Evolutionary conservation across 257 asterid genomes (phyloP).

Genomic region (Ballota nigra): DNA sequence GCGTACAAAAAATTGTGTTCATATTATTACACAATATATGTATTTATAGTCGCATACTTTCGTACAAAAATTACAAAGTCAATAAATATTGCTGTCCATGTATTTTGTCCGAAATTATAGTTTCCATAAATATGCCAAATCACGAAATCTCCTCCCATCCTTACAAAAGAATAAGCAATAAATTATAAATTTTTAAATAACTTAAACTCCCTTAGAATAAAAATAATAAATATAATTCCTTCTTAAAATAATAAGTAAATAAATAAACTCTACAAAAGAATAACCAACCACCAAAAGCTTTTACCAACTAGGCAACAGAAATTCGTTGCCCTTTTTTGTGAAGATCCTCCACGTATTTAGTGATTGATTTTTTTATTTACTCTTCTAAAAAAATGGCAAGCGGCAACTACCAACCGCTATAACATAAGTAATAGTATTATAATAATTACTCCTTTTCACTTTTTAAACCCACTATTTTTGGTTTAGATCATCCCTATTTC

Average conservation of each 20-base stretch:
- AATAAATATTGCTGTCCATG: not conserved
- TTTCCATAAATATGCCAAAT: slow-evolving; percentile 13
- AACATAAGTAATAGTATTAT: not conserved
- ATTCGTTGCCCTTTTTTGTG: slow-evolving; percentile 13
- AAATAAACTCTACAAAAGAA: not conserved
- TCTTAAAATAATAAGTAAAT: not conserved
- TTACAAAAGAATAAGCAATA: not conserved
- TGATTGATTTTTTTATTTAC: not conserved
- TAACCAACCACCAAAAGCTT: slow-evolving; percentile 7
- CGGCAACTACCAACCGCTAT: slow-evolving; percentile 27
- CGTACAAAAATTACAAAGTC: not conserved
- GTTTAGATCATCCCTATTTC: not conserved
- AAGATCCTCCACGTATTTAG: slow-evolving; percentile 26
- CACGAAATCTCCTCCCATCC: not conserved
- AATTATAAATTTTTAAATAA: too few species aligned
- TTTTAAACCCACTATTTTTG: not conserved
- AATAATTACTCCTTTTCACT: not conserved
- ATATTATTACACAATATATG: not conserved
- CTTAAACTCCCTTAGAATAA: not conserved
- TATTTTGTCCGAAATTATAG: slow-evolving; percentile 10
- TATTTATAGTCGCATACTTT: not conserved
- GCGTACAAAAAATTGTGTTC: too few species aligned
- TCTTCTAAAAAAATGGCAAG: not conserved
- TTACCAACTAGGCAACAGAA: slow-evolving; percentile 26
- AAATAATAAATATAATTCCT: not conserved